Evolutionary conservation across 116 monocot genomes (phyloP).

Genomic region (Cymodocea nodosa): DNA sequence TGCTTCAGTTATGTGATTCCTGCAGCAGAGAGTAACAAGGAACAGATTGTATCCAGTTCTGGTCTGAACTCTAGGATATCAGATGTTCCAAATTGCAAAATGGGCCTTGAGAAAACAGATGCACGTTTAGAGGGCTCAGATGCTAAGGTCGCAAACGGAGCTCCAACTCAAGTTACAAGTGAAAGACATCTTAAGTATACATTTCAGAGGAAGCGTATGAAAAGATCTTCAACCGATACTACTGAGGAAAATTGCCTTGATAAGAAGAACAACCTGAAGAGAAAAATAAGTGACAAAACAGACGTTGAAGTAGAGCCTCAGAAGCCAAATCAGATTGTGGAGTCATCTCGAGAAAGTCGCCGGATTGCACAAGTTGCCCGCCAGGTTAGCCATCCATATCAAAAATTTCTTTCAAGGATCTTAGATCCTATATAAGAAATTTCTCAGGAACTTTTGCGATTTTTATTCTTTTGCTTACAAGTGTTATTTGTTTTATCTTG

Average conservation of each 20-base stretch:
- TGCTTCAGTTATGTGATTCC: background rate
- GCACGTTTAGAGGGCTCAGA: constrained; percentile 1
- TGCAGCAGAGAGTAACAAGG: background rate
- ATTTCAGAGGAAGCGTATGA: constrained; percentile 73
- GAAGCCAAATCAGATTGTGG: constrained; percentile 16
- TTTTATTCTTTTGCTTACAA: background rate
- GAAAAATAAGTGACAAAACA: constrained; percentile 15
- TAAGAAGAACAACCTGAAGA: constrained; percentile 9
- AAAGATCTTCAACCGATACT: constrained; percentile 28
- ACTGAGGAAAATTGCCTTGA: constrained; percentile 15
- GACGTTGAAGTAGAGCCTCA: constrained; percentile 7
- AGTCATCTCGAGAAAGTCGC: constrained; percentile 44
- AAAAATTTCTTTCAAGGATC: background rate
- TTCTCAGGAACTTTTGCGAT: background rate
- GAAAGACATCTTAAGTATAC: constrained; percentile 56
- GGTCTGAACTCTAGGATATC: constrained; percentile 7
- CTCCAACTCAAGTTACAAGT: constrained; percentile 11
- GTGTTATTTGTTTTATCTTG: background rate
- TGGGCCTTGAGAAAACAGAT: constrained; percentile 9
- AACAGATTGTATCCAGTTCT: background rate
- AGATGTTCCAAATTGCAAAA: constrained; percentile 7
- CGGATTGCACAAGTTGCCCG: constrained; percentile 77
- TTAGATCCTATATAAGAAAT: background rate
- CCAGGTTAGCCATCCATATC: constrained; percentile 40
- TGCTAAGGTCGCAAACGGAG: constrained; percentile 6